Percentiles rank a stretch among this genome's conserved stretches.
These are phyloP conservation scores for Aspergillus chevalieri DNA, from an alignment of 2,329 filamentous ascomycete species.

Conservation along the genomic window DNA sequence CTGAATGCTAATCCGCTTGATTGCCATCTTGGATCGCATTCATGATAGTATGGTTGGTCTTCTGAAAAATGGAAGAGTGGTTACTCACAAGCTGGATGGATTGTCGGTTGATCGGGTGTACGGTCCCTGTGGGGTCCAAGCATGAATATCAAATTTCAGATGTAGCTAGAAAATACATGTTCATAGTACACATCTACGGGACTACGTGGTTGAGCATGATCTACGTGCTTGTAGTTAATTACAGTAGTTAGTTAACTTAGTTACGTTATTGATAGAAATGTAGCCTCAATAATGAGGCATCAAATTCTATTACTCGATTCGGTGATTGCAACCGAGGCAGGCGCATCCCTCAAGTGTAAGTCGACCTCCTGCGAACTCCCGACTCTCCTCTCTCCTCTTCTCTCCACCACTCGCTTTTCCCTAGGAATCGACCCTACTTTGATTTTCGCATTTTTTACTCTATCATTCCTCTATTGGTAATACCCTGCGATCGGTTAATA, in stretches of 20 bases:
- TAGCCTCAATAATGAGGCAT: too few relatives aligned
- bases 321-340: conserved; percentile 6
- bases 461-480: conserved; percentile 6
- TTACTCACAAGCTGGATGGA: not conserved
- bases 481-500: too few relatives aligned
- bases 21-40: conserved; percentile 44
- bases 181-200: too few relatives aligned
- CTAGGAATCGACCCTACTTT: not conserved
- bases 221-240: not conserved
- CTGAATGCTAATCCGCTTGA: conserved; percentile 48
- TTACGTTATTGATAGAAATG: not conserved
- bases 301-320: not conserved
- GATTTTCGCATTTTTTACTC: not conserved
- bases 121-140: not conserved
- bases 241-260: not conserved
- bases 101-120: conserved; percentile 3
- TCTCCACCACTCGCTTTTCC: conserved; percentile 8
- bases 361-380: conserved; percentile 10
- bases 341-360: not conserved
- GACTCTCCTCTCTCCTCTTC: conserved; percentile 8
- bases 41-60: conserved; percentile 45
- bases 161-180: too few relatives aligned
- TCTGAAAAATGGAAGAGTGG: conserved; percentile 50
- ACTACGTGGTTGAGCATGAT: too few relatives aligned
- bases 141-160: not conserved